These are phyloP conservation scores for Paramecium caudatum DNA, from an alignment of 73 alveolate genomes.

Conservation along the genomic window DNA sequence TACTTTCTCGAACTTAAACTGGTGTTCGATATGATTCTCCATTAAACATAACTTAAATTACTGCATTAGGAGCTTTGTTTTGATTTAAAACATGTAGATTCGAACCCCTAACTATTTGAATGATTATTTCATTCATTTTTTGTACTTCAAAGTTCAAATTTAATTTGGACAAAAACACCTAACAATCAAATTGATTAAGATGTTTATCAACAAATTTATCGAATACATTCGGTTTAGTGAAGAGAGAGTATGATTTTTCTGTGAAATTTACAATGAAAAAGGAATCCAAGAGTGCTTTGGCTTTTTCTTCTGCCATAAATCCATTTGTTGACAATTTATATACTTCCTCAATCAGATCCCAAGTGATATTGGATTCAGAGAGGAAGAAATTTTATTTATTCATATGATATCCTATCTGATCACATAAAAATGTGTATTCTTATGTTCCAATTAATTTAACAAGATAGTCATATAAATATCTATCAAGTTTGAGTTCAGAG, in stretches of 20 bases:
- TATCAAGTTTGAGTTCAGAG: not conserved
- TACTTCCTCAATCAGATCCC: slow-evolving; percentile 37
- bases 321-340: not conserved
- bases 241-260: slow-evolving; percentile 40
- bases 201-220: slow-evolving; percentile 21
- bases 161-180: slow-evolving; percentile 21
- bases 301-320: not conserved
- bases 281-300: not conserved
- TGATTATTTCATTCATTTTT: not conserved
- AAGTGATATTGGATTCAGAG: not conserved
- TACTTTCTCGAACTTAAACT: slow-evolving; percentile 45
- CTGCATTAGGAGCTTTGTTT: slow-evolving; percentile 31
- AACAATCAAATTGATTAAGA: slow-evolving; percentile 47
- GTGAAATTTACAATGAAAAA: slow-evolving; percentile 28
- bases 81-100: not conserved
- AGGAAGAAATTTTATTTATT: slow-evolving; percentile 34
- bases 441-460: not conserved
- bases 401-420: slow-evolving; percentile 21
- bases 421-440: slow-evolving; percentile 31
- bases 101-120: not conserved
- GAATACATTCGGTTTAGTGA: not conserved
- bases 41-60: not conserved
- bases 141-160: not conserved
- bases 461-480: not conserved
- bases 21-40: slow-evolving; percentile 46